Conservation (phyloP, 2,329 filamentous ascomycete genomes). For the Endothia cerciana region DNA sequence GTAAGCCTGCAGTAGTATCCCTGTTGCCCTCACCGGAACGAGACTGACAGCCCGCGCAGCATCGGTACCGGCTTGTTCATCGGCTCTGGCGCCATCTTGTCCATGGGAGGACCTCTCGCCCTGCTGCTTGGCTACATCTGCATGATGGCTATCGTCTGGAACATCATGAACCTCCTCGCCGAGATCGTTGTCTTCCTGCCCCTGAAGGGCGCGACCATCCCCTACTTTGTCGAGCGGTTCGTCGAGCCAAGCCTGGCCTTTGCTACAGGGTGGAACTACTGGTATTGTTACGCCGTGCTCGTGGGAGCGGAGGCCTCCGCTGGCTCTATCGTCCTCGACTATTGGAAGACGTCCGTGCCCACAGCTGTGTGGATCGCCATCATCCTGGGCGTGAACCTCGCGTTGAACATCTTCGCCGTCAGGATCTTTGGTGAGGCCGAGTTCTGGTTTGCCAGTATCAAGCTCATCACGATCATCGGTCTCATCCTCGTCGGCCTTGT, state of each 20-base stretch:
- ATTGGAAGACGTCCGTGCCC: conserved; percentile 26
- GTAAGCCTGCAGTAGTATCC: conserved; percentile 7
- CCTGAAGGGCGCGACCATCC: conserved; percentile 75
- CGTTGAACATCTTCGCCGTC: conserved; percentile 27
- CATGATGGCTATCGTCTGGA: conserved; percentile 73
- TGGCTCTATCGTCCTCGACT: conserved; percentile 49
- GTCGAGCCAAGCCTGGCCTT: conserved; percentile 65
- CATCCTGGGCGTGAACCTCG: conserved; percentile 25
- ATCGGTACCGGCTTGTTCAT: conserved; percentile 77
- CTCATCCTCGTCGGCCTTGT: conserved; percentile 27
- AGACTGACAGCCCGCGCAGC: conserved; percentile 49
- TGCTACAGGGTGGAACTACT: conserved; percentile 57
- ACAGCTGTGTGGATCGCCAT: conserved; percentile 29
- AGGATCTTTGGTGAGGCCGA: conserved; percentile 31
- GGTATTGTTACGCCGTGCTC: conserved; percentile 50
- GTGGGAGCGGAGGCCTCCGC: conserved; percentile 51
- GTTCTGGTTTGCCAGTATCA: conserved; percentile 34
- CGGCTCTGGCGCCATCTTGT: conserved; percentile 65
- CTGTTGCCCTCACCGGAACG: not conserved
- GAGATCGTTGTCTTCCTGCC: conserved; percentile 82
- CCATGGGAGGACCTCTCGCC: conserved; percentile 66
- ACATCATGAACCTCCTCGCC: conserved; percentile 71
- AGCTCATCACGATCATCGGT: conserved; percentile 31
- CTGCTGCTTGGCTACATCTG: conserved; percentile 71
- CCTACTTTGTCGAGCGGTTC: conserved; percentile 73